Conservation (phyloP, 768 basidiomycete genomes). For the Russula abietina region DNA sequence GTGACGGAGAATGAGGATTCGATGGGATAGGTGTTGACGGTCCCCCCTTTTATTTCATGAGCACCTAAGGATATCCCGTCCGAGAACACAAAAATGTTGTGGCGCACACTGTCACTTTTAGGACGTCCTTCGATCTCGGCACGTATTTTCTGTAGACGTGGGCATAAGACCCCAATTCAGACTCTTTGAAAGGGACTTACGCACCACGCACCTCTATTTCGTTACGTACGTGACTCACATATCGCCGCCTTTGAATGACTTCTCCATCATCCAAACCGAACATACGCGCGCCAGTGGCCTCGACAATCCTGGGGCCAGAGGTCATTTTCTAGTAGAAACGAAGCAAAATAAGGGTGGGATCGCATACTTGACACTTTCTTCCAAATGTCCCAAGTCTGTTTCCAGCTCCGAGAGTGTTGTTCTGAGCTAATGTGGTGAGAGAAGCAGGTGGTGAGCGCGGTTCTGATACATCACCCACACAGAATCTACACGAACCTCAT, state of each 20-base stretch:
- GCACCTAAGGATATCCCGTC: not conserved
- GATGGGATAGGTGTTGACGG: constrained; percentile 7
- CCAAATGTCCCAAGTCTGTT: constrained; percentile 87
- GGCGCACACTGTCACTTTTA: constrained; percentile 20
- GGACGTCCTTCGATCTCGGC: constrained; percentile 42
- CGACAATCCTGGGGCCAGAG: constrained; percentile 59
- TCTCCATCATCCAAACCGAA: constrained; percentile 80
- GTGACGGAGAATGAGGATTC: not conserved
- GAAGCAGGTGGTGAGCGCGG: not conserved
- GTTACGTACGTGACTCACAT: constrained; percentile 65
- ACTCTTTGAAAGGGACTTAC: not conserved
- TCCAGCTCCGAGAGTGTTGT: constrained; percentile 73
- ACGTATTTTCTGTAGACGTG: constrained; percentile 61
- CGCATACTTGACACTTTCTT: constrained; percentile 81
- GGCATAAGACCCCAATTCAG: not conserved
- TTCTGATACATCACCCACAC: not conserved
- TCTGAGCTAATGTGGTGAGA: constrained; percentile 42
- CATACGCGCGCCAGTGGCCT: constrained; percentile 73
- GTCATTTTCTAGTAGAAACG: not conserved
- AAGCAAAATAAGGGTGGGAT: not conserved
- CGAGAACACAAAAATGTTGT: not conserved
- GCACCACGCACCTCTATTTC: constrained; percentile 69
- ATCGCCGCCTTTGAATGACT: constrained; percentile 66
- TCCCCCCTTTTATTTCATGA: constrained; percentile 3
- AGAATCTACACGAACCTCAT: constrained; percentile 47